Percentiles rank a stretch among this genome's conserved stretches.
Evolutionary conservation across 2,329 filamentous ascomycete genomes (phyloP).

Genomic region (Cadophora malorum): DNA sequence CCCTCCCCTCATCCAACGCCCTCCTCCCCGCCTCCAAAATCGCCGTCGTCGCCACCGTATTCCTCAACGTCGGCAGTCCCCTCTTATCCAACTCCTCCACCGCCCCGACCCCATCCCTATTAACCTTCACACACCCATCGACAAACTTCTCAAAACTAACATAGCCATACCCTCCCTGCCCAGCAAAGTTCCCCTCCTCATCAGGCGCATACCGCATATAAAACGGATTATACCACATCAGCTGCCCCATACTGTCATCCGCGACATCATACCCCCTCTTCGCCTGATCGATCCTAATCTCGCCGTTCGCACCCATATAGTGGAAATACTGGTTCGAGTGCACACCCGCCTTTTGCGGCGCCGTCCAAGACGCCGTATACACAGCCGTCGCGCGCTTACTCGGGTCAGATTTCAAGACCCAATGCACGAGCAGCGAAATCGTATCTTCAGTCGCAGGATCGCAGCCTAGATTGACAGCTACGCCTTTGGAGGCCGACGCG

Average conservation of each 20-base stretch:
- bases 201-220: constrained; percentile 96
- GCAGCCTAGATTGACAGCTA: constrained; percentile 80
- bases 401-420: constrained; percentile 75
- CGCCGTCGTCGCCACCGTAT: constrained; percentile 90
- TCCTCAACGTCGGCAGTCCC: constrained; percentile 82
- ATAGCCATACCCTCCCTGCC: constrained; percentile 92
- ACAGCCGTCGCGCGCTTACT: constrained; percentile 81
- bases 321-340: constrained; percentile 98
- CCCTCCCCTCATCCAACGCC: constrained; percentile 82
- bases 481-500: constrained; percentile 78
- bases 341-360: constrained; percentile 90
- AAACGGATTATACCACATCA: constrained; percentile 93
- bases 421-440: constrained; percentile 88
- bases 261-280: constrained; percentile 95
- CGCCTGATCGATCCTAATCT: constrained; percentile 90
- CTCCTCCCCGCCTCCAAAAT: constrained; percentile 87
- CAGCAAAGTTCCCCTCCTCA: constrained; percentile 92
- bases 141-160: constrained; percentile 96
- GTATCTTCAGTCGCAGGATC: constrained; percentile 86
- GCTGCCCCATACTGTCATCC: constrained; percentile 72
- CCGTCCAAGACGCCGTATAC: constrained; percentile 94
- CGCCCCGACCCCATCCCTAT: constrained; percentile 76
- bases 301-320: constrained; percentile 83
- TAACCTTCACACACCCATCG: constrained; percentile 77
- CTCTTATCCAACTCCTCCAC: constrained; percentile 80